These are phyloP conservation scores for Dittrichia graveolens DNA, from an alignment of 129 eudicot genomes.

Conservation along the genomic window DNA sequence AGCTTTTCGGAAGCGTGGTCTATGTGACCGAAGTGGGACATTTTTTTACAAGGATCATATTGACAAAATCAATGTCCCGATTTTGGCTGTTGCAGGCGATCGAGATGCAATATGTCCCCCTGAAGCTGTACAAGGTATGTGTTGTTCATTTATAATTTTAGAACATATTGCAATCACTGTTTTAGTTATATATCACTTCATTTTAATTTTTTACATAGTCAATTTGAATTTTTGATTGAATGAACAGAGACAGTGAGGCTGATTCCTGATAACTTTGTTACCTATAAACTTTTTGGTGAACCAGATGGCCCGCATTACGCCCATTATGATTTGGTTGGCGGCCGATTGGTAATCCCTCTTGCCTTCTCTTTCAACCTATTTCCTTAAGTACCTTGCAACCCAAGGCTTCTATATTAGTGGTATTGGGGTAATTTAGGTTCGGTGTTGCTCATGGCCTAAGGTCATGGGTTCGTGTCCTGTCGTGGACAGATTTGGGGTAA, in stretches of 20 bases:
- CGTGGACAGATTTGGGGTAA: no score
- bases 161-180: no score
- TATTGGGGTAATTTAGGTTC: no score
- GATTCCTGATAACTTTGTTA: constrained; percentile 70
- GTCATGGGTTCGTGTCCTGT: no score
- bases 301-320: constrained; percentile 86
- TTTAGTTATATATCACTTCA: no score
- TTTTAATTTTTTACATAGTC: neutral
- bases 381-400: no score
- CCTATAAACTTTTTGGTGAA: constrained; percentile 81
- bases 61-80: constrained; percentile 64
- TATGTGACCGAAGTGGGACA: constrained; percentile 69
- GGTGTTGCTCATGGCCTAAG: no score
- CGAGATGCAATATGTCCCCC: constrained; percentile 91
- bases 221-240: constrained; percentile 5
- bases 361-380: neutral
- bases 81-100: constrained; percentile 92
- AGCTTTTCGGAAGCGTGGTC: constrained; percentile 76
- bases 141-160: neutral
- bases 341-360: constrained; percentile 56
- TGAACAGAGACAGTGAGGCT: constrained; percentile 73
- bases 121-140: constrained; percentile 85
- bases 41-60: constrained; percentile 88
- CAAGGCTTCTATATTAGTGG: no score
- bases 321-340: constrained; percentile 96